A percentile compares a stretch with the other conserved stretches of the same genome.
Evolutionary conservation across 495 filamentous ascomycete species (phyloP).

Genomic region (Aspergillus kassunensis): DNA sequence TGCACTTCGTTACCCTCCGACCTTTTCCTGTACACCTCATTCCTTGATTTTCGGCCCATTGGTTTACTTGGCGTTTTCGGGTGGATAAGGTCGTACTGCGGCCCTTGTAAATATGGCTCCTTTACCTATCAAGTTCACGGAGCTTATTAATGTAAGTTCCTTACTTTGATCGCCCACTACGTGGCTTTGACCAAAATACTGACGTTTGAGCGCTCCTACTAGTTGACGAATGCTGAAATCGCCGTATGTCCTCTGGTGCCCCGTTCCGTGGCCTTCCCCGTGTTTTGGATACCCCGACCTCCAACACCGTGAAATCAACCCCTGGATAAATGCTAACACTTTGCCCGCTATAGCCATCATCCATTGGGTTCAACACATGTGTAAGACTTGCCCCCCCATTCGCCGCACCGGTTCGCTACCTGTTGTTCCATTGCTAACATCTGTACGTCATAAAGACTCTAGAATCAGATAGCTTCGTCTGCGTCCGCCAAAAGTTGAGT

Average conservation of each 20-base stretch:
- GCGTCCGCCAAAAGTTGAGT: constrained; percentile 86
- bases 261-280: constrained; percentile 17
- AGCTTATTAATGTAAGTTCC: constrained; percentile 75
- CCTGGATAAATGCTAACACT: constrained; percentile 37
- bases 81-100: constrained; percentile 49
- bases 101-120: constrained; percentile 62
- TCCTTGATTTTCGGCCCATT: constrained; percentile 25
- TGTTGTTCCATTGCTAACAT: constrained; percentile 5
- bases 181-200: constrained; percentile 12
- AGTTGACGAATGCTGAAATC: constrained; percentile 78
- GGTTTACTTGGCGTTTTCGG: constrained; percentile 45
- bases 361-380: constrained; percentile 96
- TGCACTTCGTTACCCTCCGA: constrained; percentile 18
- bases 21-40: constrained; percentile 19
- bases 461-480: constrained; percentile 94
- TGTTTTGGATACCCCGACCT: constrained; percentile 16
- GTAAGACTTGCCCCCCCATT: constrained; percentile 51
- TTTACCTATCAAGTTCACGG: constrained; percentile 91
- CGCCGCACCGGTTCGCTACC: constrained; percentile 2
- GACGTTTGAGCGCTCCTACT: constrained; percentile 20
- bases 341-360: constrained; percentile 51
- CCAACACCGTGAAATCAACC: constrained; percentile 6
- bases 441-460: constrained; percentile 61
- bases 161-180: neutral
- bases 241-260: constrained; percentile 54